Conservation (phyloP, 306 rosid species). For the Albizia julibrissin region DNA sequence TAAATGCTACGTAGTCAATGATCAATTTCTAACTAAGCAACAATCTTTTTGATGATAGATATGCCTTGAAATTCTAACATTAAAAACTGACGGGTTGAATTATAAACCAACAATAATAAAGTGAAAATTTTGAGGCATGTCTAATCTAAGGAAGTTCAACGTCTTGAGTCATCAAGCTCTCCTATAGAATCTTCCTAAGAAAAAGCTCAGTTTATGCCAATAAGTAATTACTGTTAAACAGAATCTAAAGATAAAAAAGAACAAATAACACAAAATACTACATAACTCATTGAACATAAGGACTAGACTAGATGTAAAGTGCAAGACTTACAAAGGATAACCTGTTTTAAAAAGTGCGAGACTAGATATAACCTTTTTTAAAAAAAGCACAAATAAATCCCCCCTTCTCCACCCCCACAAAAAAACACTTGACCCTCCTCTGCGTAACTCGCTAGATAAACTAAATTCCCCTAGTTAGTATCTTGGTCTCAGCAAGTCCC, state of each 20-base stretch:
- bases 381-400: background rate
- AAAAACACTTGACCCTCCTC: background rate
- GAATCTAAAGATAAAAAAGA: slow-evolving; percentile 9
- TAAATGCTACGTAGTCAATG: background rate
- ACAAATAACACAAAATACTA: background rate
- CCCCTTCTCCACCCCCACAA: background rate
- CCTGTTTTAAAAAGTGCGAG: no score
- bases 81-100: background rate
- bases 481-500: background rate
- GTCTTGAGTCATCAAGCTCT: background rate
- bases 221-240: background rate
- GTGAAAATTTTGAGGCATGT: background rate
- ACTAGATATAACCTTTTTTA: no score
- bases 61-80: background rate
- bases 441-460: background rate
- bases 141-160: background rate
- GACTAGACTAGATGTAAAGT: background rate
- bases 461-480: background rate
- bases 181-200: background rate
- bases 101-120: background rate
- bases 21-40: background rate
- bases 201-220: background rate
- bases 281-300: background rate
- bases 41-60: background rate
- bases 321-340: background rate